Evolutionary conservation across 2,329 filamentous ascomycete genomes (phyloP).

Genomic region (Aspergillus aculeatus): DNA sequence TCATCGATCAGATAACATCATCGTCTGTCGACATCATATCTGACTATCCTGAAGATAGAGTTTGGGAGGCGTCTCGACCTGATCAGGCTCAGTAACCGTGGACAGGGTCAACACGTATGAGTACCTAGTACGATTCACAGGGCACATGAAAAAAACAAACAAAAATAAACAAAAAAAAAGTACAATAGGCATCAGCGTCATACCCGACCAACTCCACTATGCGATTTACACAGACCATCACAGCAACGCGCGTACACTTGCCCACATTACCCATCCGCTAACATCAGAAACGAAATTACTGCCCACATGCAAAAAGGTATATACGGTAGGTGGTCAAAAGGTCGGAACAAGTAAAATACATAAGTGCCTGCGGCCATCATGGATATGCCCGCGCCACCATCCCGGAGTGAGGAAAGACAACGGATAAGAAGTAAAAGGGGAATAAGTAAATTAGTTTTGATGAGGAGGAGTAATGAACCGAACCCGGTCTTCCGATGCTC

Average conservation of each 20-base stretch:
- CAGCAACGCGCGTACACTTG: neutral
- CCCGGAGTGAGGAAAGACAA: neutral
- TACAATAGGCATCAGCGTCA: neutral
- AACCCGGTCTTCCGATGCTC: too few relatives aligned
- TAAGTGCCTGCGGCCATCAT: neutral
- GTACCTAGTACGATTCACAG: neutral
- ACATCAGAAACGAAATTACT: slow-evolving; percentile 3
- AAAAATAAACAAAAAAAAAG: neutral
- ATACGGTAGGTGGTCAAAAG: neutral
- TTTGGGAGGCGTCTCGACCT: neutral
- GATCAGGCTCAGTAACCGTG: too few relatives aligned
- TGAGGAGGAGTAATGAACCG: too few relatives aligned
- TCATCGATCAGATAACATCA: neutral
- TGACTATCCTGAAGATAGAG: neutral
- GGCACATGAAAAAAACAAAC: neutral
- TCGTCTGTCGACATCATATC: neutral
- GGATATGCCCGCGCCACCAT: too few relatives aligned
- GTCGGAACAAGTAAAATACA: neutral
- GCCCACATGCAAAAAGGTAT: neutral
- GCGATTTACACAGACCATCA: neutral
- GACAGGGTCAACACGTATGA: neutral
- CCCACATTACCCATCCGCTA: slow-evolving; percentile 6
- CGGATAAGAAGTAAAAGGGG: neutral
- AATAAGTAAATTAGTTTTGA: neutral
- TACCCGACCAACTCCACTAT: neutral